phyloP scores from a whole-genome alignment of 305 asterid species.

The Withania somnifera region DNA sequence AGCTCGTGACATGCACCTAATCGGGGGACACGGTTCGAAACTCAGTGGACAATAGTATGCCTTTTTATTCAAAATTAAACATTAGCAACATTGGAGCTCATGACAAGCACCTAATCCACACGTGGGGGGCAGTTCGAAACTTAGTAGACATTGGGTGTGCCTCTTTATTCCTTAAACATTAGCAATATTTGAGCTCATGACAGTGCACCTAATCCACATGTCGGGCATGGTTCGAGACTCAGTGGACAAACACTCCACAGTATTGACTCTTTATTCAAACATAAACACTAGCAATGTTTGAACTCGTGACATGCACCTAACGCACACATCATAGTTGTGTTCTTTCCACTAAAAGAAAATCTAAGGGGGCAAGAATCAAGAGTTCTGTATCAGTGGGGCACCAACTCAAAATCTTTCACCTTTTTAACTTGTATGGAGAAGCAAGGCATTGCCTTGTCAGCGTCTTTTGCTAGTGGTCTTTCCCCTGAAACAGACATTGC shows the following conservation, averaged over 20 bases:
- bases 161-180: not conserved
- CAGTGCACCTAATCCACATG: not conserved
- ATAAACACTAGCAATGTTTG: not conserved
- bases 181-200: not conserved
- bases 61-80: not conserved
- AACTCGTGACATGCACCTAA: not conserved
- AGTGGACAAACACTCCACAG: not conserved
- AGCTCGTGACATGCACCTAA: not conserved
- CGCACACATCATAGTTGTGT: not conserved
- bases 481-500: slow-evolving; percentile 42
- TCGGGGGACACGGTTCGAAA: not conserved
- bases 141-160: not conserved
- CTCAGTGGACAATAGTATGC: not conserved
- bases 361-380: not conserved
- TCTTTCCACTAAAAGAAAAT: not conserved
- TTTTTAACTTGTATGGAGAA: slow-evolving; percentile 35
- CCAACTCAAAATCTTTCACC: slow-evolving; percentile 21
- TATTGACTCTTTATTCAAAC: not conserved
- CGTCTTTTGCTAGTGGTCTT: slow-evolving; percentile 25
- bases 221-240: not conserved
- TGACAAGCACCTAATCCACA: not conserved
- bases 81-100: not conserved
- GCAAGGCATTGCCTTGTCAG: slow-evolving; percentile 38
- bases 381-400: slow-evolving; percentile 12
- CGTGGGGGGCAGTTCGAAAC: not conserved